Evolutionary conservation across 192 early-diverging fungal genomes (phyloP).

Genomic region (Coemansia javaensis): DNA sequence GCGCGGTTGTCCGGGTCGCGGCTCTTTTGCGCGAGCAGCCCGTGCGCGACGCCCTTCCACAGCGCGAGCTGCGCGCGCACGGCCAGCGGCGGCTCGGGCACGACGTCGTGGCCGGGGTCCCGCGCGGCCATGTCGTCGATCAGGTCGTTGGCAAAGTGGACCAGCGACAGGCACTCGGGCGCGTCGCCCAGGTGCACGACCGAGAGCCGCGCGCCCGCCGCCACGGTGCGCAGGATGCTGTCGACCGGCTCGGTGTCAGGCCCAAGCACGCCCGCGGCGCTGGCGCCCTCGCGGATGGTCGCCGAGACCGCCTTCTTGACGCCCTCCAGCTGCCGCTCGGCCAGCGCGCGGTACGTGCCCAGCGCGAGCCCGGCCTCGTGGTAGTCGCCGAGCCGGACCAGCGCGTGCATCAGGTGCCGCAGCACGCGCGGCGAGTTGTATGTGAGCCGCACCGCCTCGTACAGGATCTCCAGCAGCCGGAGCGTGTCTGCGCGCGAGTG

Average conservation of each 20-base stretch:
- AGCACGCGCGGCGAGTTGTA: slow-evolving; percentile 67
- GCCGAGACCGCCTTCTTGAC: slow-evolving; percentile 17
- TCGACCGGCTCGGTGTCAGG: slow-evolving; percentile 15
- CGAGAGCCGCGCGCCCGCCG: slow-evolving; percentile 47
- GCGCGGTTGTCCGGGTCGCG: slow-evolving; percentile 61
- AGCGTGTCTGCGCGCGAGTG: slow-evolving; percentile 53
- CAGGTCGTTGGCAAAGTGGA: slow-evolving; percentile 39
- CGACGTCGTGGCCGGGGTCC: slow-evolving; percentile 27
- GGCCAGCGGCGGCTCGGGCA: slow-evolving; percentile 4
- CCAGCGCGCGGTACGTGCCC: slow-evolving; percentile 57
- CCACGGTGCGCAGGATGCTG: slow-evolving; percentile 25
- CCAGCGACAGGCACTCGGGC: slow-evolving; percentile 34
- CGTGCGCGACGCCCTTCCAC: slow-evolving; percentile 41
- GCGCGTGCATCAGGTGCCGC: slow-evolving; percentile 58
- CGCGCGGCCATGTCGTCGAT: slow-evolving; percentile 25
- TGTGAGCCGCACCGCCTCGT: slow-evolving; percentile 59
- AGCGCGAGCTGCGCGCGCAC: slow-evolving; percentile 31
- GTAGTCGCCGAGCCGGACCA: slow-evolving; percentile 63
- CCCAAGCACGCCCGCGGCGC: not conserved
- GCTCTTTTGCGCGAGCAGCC: slow-evolving; percentile 41
- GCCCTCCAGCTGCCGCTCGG: slow-evolving; percentile 44
- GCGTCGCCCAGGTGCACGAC: slow-evolving; percentile 26
- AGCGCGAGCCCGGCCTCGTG: slow-evolving; percentile 71
- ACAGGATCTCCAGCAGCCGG: slow-evolving; percentile 57
- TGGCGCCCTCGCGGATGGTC: slow-evolving; percentile 7